Evolutionary conservation across 148 eudicot species (phyloP).

Genomic region (Dianthus caryophyllus): DNA sequence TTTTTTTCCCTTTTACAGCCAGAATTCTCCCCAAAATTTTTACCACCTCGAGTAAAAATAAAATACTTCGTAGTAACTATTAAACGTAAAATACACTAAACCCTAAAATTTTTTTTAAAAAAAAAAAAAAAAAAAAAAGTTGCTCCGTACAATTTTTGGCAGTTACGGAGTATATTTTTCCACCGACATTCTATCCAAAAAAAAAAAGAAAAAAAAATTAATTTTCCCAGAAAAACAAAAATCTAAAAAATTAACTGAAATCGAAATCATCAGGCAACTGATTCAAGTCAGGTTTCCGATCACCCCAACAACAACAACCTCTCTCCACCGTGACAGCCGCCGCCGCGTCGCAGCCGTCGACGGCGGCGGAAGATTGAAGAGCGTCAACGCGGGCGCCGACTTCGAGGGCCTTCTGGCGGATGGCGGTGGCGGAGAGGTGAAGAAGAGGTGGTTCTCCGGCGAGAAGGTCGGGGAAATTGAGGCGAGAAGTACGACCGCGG

Average conservation of each 20-base stretch:
- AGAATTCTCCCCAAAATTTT: slow-evolving; percentile 11
- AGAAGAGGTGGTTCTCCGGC: slow-evolving; percentile 23
- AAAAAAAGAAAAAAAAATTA: too few relatives aligned
- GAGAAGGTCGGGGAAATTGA: slow-evolving; percentile 72
- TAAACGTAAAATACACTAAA: not conserved
- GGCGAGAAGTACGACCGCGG: slow-evolving; percentile 64
- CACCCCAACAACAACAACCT: slow-evolving; percentile 26
- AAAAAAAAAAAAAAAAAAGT: not conserved
- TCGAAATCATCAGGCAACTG: slow-evolving; percentile 67
- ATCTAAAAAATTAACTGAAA: not conserved
- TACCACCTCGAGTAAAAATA: not conserved
- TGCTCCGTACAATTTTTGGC: slow-evolving; percentile 5
- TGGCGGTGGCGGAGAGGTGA: slow-evolving; percentile 52
- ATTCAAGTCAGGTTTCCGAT: slow-evolving; percentile 74
- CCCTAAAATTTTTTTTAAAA: not conserved
- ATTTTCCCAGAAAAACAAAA: too few relatives aligned
- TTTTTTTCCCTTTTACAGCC: slow-evolving; percentile 24
- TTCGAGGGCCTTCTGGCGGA: slow-evolving; percentile 72
- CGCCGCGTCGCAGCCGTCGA: not conserved
- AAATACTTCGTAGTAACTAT: too few relatives aligned
- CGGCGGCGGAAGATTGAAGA: slow-evolving; percentile 25
- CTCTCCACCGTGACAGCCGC: not conserved
- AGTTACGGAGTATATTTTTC: slow-evolving; percentile 1
- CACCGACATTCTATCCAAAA: slow-evolving; percentile 16
- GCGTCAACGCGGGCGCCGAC: slow-evolving; percentile 89